Base-by-base conservation (phyloP, 2,329 filamentous ascomycete species). In the Anthostomella pinea region DNA sequence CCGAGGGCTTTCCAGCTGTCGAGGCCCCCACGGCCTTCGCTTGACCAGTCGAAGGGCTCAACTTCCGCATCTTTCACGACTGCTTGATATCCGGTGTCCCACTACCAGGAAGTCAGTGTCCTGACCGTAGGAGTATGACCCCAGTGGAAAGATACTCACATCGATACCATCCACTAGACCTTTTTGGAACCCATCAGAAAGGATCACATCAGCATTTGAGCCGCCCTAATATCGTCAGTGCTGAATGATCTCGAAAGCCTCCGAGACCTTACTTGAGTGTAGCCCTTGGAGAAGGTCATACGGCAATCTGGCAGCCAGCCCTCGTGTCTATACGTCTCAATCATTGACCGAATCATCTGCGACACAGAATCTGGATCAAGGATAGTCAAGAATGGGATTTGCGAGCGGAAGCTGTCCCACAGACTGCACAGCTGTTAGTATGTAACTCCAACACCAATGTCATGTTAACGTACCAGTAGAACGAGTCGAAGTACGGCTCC, bases 261-360 rank as follows among this genome's bases (percentile, higher is more conserved):
- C 8, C 16, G 5, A 8, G 6, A n/a, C 5, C 10, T 30, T 43
- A 64, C 64, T 51, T 88, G 85, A 0, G 82, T 86, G 52, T 75
- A 83, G 0, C 85, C 85, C 54, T 83, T 85, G 56, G 77, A 85
- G 2, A 87, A 68, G n/a, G 73, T 80, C 83, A 88, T 87, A 22
- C 83, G 75, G 46, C 83, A 87, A 54, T 89, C 85, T 0, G 85
- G 85, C 5, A 89, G 63, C 66, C 79, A 87, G 1, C 85, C 85
- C 47, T 82, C 71, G 48, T 85, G 72, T 19, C 70, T 69, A 48
- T 87, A 89, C 1, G 77, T 86, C 40, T 87, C 83, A 13, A 89
- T 75, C 20, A 89, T 64, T 37, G 80, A 85, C 15, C 82, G 72
- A 8, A 88, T 69, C 75, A 88, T 85, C 37, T 75, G 63, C 0